Percentiles rank a stretch among this genome's conserved stretches.
These are phyloP conservation scores for Mesembryanthemum crystallinum DNA, from an alignment of 148 eudicot species.

Conservation along the genomic window DNA sequence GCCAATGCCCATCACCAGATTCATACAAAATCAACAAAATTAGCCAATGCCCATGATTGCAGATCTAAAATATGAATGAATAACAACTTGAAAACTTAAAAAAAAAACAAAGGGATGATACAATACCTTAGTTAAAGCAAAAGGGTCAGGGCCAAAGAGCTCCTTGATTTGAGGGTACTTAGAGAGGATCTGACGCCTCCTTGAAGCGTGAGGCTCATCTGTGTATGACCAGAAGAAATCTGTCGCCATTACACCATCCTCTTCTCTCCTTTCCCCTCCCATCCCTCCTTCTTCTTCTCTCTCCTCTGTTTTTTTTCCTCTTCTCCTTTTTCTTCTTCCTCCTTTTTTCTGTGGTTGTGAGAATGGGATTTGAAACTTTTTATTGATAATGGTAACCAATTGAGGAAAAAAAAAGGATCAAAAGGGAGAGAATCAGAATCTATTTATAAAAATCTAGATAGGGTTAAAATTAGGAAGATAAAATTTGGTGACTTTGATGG, in stretches of 20 bases:
- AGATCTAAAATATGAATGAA: not conserved
- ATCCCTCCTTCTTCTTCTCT: constrained; percentile 15
- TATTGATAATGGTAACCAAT: not conserved
- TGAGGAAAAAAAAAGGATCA: too few species aligned
- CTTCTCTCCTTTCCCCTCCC: constrained; percentile 32
- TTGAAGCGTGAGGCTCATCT: constrained; percentile 91
- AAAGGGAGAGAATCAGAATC: not conserved
- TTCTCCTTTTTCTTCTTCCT: not conserved
- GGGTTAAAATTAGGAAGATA: not conserved
- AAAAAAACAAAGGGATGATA: not conserved
- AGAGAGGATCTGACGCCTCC: constrained; percentile 75
- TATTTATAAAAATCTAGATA: not conserved
- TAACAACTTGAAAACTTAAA: not conserved
- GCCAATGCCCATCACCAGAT: not conserved
- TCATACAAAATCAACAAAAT: not conserved
- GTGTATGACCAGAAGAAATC: constrained; percentile 95
- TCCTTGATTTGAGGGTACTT: constrained; percentile 77
- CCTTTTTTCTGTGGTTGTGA: not conserved
- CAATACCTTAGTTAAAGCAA: constrained; percentile 67
- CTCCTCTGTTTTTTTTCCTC: constrained; percentile 16
- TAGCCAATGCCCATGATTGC: not conserved
- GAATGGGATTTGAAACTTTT: not conserved
- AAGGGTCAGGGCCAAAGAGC: constrained; percentile 91
- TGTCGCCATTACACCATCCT: constrained; percentile 57
- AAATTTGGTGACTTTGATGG: not conserved